These are phyloP conservation scores for Candida sonorensis DNA, from an alignment of 805 yeast species.

Conservation along the genomic window DNA sequence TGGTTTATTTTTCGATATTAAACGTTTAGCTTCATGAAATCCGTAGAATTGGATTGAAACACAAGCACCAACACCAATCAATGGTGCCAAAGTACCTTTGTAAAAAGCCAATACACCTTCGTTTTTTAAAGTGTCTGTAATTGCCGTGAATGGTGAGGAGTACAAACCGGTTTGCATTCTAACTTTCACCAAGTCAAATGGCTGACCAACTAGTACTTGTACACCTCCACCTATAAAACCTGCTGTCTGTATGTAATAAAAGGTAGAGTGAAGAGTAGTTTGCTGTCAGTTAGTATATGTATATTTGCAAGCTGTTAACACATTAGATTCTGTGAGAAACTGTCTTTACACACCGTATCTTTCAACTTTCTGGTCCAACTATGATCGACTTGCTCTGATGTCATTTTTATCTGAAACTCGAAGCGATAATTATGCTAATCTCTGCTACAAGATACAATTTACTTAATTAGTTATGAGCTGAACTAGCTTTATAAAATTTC, in stretches of 20 bases:
- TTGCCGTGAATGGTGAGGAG: slow-evolving; percentile 41
- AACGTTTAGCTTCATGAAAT: slow-evolving; percentile 63
- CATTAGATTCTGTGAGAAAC: too few species aligned
- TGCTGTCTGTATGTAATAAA: slow-evolving; percentile 34
- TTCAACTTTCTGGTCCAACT: slow-evolving; percentile 40
- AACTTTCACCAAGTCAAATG: slow-evolving; percentile 66
- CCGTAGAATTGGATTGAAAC: slow-evolving; percentile 67
- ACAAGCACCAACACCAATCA: slow-evolving; percentile 63
- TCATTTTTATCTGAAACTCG: too few species aligned
- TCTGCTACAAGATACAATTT: not conserved
- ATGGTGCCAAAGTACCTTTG: slow-evolving; percentile 64
- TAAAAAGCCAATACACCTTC: slow-evolving; percentile 62
- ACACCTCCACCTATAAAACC: slow-evolving; percentile 52
- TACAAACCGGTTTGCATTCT: slow-evolving; percentile 66
- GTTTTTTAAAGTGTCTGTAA: slow-evolving; percentile 45
- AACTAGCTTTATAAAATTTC: too few species aligned
- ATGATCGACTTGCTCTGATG: slow-evolving; percentile 21
- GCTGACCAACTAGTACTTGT: slow-evolving; percentile 54
- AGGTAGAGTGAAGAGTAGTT: too few species aligned
- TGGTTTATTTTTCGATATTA: slow-evolving; percentile 30
- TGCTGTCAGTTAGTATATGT: not conserved
- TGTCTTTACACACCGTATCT: slow-evolving; percentile 33
- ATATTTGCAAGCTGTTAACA: too few species aligned
- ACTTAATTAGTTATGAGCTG: too few species aligned
- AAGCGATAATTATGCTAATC: not conserved